Evolutionary conservation across 1,284 basidiomycete species (phyloP).

Genomic region (Pisolithus thermaeus): DNA sequence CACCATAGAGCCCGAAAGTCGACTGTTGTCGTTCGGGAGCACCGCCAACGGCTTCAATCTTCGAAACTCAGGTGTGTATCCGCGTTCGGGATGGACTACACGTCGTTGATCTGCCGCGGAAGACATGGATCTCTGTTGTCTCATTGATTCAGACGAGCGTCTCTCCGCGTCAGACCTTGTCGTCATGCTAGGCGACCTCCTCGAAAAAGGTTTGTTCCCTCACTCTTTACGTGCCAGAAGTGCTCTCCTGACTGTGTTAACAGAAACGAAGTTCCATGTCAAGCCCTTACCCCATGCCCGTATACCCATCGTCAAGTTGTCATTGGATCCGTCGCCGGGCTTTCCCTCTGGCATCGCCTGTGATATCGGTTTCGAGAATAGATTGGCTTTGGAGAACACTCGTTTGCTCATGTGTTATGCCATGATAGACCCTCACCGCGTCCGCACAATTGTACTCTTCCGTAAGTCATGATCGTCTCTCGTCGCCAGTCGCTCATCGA

Average conservation of each 20-base stretch:
- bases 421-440: conserved; percentile 91
- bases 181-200: conserved; percentile 87
- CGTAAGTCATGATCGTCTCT: conserved; percentile 49
- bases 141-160: conserved; percentile 81
- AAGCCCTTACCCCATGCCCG: conserved; percentile 95
- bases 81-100: conserved; percentile 1
- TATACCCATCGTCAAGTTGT: conserved; percentile 98
- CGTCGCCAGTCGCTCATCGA: conserved; percentile 11
- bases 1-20: conserved; percentile 89
- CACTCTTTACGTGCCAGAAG: neutral
- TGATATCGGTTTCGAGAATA: conserved; percentile 98
- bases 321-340: conserved; percentile 84
- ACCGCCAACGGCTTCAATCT: conserved; percentile 94
- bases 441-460: conserved; percentile 93
- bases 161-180: conserved; percentile 85
- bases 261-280: conserved; percentile 96
- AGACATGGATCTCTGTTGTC: conserved; percentile 99
- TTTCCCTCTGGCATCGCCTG: conserved; percentile 90
- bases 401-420: conserved; percentile 95
- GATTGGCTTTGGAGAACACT: conserved; percentile 95
- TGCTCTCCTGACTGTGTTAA: conserved; percentile 5
- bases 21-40: conserved; percentile 90
- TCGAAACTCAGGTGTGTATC: conserved; percentile 79
- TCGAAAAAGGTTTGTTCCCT: conserved; percentile 72
- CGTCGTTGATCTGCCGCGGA: conserved; percentile 9